These are phyloP conservation scores for Quercus mongolica DNA, from an alignment of 306 rosid species.

Conservation along the genomic window DNA sequence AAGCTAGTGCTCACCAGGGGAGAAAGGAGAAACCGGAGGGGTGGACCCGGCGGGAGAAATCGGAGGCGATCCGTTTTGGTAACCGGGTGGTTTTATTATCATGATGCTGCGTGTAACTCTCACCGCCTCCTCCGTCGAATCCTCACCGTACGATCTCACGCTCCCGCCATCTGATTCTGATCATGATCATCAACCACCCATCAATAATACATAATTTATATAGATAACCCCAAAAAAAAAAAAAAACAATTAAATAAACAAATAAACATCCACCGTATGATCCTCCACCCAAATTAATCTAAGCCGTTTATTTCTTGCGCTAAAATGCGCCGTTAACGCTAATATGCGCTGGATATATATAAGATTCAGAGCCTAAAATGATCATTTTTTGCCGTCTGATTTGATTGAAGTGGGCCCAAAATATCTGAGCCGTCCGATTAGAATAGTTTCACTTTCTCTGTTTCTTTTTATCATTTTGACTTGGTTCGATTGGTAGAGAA, in stretches of 20 bases:
- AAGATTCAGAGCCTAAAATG: neutral
- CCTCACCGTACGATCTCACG: constrained; percentile 49
- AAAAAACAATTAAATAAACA: neutral
- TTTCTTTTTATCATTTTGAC: too few species aligned
- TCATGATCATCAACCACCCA: constrained; percentile 28
- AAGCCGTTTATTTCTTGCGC: too few species aligned
- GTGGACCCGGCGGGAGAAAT: constrained; percentile 74
- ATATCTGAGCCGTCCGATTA: neutral
- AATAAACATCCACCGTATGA: neutral
- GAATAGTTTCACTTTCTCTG: neutral
- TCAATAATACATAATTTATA: too few species aligned
- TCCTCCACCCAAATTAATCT: neutral
- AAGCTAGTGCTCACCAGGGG: constrained; percentile 33
- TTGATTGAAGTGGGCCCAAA: too few species aligned
- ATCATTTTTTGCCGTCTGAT: neutral
- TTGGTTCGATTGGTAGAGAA: neutral
- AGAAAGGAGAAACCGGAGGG: constrained; percentile 78
- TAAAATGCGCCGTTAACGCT: neutral
- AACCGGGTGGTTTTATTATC: constrained; percentile 78
- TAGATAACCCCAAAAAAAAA: too few species aligned
- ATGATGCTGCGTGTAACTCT: constrained; percentile 78
- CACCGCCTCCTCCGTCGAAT: constrained; percentile 34
- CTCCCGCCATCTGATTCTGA: constrained; percentile 53
- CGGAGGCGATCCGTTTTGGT: constrained; percentile 70
- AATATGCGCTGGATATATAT: neutral